A percentile compares a stretch with the other conserved stretches of the same genome.
These are phyloP conservation scores for Flaveria brownii DNA, from an alignment of 129 eudicot species.

Conservation along the genomic window DNA sequence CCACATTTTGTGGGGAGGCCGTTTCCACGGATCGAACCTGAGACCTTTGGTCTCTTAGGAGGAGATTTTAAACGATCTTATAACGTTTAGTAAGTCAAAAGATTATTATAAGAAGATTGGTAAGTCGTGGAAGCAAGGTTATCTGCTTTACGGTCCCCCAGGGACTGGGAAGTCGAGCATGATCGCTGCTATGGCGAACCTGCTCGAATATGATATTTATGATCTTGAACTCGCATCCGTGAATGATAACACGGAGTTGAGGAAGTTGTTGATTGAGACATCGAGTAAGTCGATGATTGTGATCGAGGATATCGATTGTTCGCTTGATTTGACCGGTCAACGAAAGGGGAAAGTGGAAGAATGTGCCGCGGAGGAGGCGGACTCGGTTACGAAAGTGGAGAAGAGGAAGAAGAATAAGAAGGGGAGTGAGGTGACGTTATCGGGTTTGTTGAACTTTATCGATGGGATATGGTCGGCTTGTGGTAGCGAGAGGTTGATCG, in stretches of 20 bases:
- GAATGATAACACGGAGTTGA: constrained; percentile 55
- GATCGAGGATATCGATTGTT: constrained; percentile 67
- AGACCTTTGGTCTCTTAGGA: too few relatives aligned
- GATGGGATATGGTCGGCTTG: constrained; percentile 72
- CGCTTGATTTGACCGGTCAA: constrained; percentile 56
- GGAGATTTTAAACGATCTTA: constrained; percentile 49
- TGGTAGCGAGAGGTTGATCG: constrained; percentile 59
- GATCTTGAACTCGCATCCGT: constrained; percentile 57
- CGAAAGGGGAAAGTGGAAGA: constrained; percentile 44
- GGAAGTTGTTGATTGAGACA: constrained; percentile 56
- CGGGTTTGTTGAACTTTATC: constrained; percentile 53
- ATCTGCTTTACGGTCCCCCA: constrained; percentile 64
- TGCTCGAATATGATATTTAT: constrained; percentile 56
- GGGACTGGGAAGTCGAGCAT: constrained; percentile 78
- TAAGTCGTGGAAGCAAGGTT: constrained; percentile 66
- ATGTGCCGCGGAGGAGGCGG: constrained; percentile 30
- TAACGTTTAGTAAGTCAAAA: constrained; percentile 39
- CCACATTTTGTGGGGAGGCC: too few relatives aligned
- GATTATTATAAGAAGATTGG: constrained; percentile 58
- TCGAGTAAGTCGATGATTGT: constrained; percentile 62
- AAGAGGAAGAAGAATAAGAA: constrained; percentile 20
- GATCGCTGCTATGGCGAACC: constrained; percentile 73
- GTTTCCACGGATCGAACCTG: too few relatives aligned
- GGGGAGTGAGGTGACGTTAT: constrained; percentile 51
- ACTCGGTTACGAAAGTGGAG: constrained; percentile 15